Conservation (phyloP, 192 early-diverging fungal species). For the Chytriomyces hyalinus region DNA sequence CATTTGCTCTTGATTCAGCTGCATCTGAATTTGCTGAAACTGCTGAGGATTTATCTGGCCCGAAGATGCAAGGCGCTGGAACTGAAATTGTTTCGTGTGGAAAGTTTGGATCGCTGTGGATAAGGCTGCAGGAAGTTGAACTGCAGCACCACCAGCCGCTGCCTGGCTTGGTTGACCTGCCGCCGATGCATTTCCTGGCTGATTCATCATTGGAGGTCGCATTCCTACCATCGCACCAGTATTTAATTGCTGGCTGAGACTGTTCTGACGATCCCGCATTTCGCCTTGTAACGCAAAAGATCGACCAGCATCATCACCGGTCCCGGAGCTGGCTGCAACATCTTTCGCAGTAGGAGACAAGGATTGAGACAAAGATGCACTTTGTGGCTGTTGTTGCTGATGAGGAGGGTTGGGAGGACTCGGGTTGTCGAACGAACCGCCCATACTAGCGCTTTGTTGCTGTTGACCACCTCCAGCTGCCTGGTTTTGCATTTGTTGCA, state of each 20-base stretch:
- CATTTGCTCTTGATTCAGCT: constrained; percentile 27
- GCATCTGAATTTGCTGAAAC: constrained; percentile 25
- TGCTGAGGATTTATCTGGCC: constrained; percentile 24
- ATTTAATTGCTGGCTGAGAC: not conserved
- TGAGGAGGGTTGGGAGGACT: constrained; percentile 6
- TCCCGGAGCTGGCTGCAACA: not conserved
- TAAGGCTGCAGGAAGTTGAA: constrained; percentile 10
- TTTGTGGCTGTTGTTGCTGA: constrained; percentile 22
- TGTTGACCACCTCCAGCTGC: not conserved
- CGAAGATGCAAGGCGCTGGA: not conserved
- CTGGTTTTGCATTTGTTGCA: not conserved
- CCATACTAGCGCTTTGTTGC: not conserved
- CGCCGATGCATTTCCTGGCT: not conserved
- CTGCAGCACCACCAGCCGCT: not conserved
- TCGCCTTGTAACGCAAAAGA: not conserved
- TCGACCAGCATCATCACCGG: constrained; percentile 3
- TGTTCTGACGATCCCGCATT: not conserved
- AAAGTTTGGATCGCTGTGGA: constrained; percentile 12
- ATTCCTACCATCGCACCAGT: not conserved
- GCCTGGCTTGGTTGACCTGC: not conserved
- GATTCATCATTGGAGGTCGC: not conserved
- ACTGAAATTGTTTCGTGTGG: constrained; percentile 17
- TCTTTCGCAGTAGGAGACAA: constrained; percentile 2
- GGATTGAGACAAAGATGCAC: not conserved
- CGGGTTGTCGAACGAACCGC: not conserved